phyloP scores from a whole-genome alignment of 2,329 filamentous ascomycete genomes.

The Conoideocrella luteorostrata region DNA sequence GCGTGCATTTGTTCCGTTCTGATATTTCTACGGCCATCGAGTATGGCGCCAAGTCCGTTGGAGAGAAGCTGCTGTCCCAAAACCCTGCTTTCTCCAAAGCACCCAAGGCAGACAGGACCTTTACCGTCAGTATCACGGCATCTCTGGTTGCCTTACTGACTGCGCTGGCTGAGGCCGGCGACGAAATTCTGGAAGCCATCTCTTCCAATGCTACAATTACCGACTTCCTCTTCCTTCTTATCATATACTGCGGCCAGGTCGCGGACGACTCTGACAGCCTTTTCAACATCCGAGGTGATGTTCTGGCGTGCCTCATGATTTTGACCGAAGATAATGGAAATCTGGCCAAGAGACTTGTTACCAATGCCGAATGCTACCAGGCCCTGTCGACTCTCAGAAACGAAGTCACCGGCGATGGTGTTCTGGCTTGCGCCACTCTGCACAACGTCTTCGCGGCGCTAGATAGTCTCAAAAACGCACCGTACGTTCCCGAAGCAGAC shows the following conservation, averaged over 20 bases:
- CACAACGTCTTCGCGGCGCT: constrained; percentile 54
- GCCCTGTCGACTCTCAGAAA: constrained; percentile 43
- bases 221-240: constrained; percentile 48
- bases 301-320: constrained; percentile 48
- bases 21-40: constrained; percentile 57
- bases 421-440: constrained; percentile 54
- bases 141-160: constrained; percentile 48
- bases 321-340: constrained; percentile 54
- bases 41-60: constrained; percentile 45
- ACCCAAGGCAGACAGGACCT: constrained; percentile 45
- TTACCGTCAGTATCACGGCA: constrained; percentile 47
- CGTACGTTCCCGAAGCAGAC: constrained; percentile 21
- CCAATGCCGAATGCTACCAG: constrained; percentile 40
- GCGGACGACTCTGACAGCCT: constrained; percentile 37
- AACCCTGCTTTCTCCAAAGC: constrained; percentile 39
- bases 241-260: constrained; percentile 37
- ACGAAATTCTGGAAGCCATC: constrained; percentile 53
- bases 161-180: constrained; percentile 50
- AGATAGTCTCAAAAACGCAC: constrained; percentile 15
- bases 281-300: constrained; percentile 35
- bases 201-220: constrained; percentile 41
- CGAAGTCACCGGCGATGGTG: constrained; percentile 39
- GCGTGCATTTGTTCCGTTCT: constrained; percentile 55
- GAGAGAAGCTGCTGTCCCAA: constrained; percentile 34
- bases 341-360: constrained; percentile 46